A percentile compares a stretch with the other conserved stretches of the same genome.
phyloP scores from a whole-genome alignment of 805 yeast species.

The Saccharomycopsis fibuligera region DNA sequence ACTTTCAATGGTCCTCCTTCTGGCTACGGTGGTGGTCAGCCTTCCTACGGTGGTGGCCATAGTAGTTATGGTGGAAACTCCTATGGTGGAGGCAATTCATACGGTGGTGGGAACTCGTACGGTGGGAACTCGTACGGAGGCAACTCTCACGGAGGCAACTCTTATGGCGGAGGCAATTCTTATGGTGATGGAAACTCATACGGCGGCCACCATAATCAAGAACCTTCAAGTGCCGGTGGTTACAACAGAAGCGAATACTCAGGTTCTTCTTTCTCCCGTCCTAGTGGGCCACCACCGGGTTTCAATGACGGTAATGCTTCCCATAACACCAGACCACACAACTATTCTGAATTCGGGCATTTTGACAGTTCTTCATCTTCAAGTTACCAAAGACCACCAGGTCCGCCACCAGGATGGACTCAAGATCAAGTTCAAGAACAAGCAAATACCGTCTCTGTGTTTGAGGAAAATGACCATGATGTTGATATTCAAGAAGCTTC shows the following conservation, averaged over 20 bases:
- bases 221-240: no score
- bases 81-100: not conserved
- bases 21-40: not conserved
- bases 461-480: constrained; percentile 20
- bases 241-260: no score
- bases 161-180: not conserved
- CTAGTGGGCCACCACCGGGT: constrained; percentile 5
- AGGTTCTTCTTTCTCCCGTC: not conserved
- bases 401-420: constrained; percentile 25
- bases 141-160: not conserved
- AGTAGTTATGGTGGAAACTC: not conserved
- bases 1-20: not conserved
- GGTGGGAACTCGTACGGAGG: not conserved
- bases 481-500: constrained; percentile 15
- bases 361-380: not conserved
- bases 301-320: constrained; percentile 4
- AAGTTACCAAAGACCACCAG: constrained; percentile 22
- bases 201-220: not conserved
- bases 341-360: constrained; percentile 5
- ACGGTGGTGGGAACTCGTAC: not conserved
- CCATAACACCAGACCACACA: constrained; percentile 8
- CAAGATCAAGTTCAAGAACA: constrained; percentile 18
- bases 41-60: not conserved
- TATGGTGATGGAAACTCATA: not conserved
- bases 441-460: constrained; percentile 18